phyloP scores from a whole-genome alignment of 345 rosid species.

The Heritiera fomes region DNA sequence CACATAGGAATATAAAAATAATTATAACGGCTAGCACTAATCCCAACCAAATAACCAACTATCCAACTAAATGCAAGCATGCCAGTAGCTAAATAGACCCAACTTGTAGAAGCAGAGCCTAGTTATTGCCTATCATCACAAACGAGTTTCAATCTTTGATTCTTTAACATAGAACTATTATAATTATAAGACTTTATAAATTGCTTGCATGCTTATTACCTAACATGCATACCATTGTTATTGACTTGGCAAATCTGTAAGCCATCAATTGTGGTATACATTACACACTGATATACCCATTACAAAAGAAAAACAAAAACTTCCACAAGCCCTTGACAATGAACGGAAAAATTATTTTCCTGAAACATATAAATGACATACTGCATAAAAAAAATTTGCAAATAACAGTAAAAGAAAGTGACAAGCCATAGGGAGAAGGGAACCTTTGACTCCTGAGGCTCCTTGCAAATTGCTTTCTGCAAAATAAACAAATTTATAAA shows the following conservation, averaged over 20 bases:
- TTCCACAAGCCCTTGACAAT: conserved; percentile 14
- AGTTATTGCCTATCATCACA: conserved; percentile 3
- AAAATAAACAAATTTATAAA: conserved; percentile 20
- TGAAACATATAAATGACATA: background rate
- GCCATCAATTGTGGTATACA: background rate
- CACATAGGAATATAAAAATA: background rate
- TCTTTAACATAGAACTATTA: background rate
- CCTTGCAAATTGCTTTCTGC: conserved; percentile 84
- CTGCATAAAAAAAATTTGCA: background rate
- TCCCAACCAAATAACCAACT: background rate
- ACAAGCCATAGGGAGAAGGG: conserved; percentile 19
- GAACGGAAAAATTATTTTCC: background rate
- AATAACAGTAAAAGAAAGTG: background rate
- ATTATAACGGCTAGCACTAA: background rate
- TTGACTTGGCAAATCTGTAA: background rate
- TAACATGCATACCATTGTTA: background rate
- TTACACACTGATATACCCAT: background rate
- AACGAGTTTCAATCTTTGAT: background rate
- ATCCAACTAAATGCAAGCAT: conserved; percentile 9
- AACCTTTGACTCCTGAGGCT: conserved; percentile 86
- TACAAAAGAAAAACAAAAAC: conserved; percentile 15
- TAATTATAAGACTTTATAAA: background rate
- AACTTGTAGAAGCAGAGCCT: background rate
- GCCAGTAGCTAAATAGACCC: background rate
- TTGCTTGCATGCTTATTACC: background rate